Percentiles rank a stretch among this genome's conserved stretches.
Conservation (phyloP, 805 yeast genomes). For the Sugiyamaella mastotermitis region DNA sequence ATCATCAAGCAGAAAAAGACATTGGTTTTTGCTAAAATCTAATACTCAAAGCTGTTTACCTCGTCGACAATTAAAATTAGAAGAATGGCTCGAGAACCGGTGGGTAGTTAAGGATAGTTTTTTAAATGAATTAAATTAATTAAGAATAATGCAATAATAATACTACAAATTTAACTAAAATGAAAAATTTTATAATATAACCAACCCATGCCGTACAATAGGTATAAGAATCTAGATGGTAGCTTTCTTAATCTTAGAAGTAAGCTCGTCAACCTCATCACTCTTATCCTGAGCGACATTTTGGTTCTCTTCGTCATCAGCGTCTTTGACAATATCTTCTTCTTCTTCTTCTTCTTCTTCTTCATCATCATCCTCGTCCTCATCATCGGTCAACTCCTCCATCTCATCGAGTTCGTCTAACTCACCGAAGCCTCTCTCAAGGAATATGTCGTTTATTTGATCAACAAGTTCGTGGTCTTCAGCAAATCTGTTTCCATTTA, state of each 20-base stretch:
- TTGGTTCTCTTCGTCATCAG: slow-evolving; percentile 35
- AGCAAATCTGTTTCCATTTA: slow-evolving; percentile 89
- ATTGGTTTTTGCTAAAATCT: too few species aligned
- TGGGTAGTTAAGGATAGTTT: slow-evolving; percentile 79
- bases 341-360: slow-evolving; percentile 38
- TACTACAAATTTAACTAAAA: too few species aligned
- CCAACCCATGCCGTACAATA: not conserved
- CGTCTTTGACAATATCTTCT: slow-evolving; percentile 42
- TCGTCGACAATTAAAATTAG: slow-evolving; percentile 14
- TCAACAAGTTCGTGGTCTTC: slow-evolving; percentile 77
- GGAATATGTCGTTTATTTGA: slow-evolving; percentile 55
- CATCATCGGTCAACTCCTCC: slow-evolving; percentile 73
- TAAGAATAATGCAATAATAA: too few species aligned
- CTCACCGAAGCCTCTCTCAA: slow-evolving; percentile 69
- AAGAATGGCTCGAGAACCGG: slow-evolving; percentile 66
- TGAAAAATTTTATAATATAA: too few species aligned
- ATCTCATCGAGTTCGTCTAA: slow-evolving; percentile 91
- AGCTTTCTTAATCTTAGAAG: slow-evolving; percentile 53
- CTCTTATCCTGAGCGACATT: slow-evolving; percentile 40
- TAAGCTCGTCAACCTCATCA: slow-evolving; percentile 48
- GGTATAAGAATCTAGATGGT: slow-evolving; percentile 34
- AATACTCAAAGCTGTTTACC: too few species aligned
- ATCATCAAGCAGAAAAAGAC: too few species aligned
- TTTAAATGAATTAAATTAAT: too few species aligned
- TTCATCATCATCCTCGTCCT: slow-evolving; percentile 54